Evolutionary conservation across 106 monocot species (phyloP).

Genomic region (Hemerocallis citrina): DNA sequence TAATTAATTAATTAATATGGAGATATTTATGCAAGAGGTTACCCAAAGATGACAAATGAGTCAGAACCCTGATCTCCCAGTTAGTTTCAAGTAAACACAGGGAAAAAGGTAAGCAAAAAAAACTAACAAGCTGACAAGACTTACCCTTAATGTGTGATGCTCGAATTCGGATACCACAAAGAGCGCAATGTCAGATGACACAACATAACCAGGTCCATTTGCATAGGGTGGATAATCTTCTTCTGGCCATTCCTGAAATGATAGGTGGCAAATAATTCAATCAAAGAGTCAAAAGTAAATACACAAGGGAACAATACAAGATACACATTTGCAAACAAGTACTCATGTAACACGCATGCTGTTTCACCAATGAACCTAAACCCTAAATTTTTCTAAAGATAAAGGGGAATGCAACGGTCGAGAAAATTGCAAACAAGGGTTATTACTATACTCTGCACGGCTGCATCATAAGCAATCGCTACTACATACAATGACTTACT

Average conservation of each 20-base stretch:
- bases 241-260: slow-evolving; percentile 96
- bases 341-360: neutral
- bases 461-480: too few species aligned
- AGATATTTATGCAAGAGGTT: neutral
- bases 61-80: neutral
- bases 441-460: neutral
- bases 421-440: neutral
- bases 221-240: slow-evolving; percentile 97
- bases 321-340: neutral
- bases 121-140: slow-evolving; percentile 3
- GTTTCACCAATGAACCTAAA: neutral
- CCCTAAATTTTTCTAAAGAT: too few species aligned
- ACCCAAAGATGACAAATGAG: neutral
- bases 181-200: slow-evolving; percentile 81
- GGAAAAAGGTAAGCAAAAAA: neutral
- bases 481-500: too few species aligned
- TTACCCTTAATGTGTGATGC: slow-evolving; percentile 75
- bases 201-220: slow-evolving; percentile 94
- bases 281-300: neutral
- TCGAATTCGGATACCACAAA: slow-evolving; percentile 80
- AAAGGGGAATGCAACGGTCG: too few species aligned
- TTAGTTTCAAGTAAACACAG: neutral
- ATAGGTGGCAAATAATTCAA: neutral
- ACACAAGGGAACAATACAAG: neutral
- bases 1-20: too few species aligned